Conservation (phyloP, 2,329 filamentous ascomycete species). For the Colletotrichum lini region DNA sequence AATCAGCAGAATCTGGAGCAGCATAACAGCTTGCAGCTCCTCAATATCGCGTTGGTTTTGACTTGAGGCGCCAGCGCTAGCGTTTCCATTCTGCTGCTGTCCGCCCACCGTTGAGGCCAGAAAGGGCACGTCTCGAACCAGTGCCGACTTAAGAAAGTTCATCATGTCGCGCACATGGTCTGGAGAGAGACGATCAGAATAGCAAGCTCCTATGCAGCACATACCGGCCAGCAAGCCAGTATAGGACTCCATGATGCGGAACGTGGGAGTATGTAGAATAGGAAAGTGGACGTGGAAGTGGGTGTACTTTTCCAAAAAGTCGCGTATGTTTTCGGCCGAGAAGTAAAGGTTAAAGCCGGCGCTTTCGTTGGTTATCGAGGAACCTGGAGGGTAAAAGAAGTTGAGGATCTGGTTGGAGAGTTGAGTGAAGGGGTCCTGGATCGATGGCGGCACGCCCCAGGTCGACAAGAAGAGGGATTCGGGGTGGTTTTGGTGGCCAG, state of each 20-base stretch:
- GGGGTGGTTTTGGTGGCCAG: constrained; percentile 55
- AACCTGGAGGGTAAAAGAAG: constrained; percentile 71
- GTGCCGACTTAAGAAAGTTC: constrained; percentile 71
- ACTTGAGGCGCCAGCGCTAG: constrained; percentile 32
- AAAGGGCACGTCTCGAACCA: constrained; percentile 70
- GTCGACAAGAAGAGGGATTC: constrained; percentile 65
- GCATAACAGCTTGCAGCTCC: constrained; percentile 76
- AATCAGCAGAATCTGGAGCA: constrained; percentile 73
- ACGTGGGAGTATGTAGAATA: constrained; percentile 79
- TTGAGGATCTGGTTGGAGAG: constrained; percentile 69
- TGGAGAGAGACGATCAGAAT: constrained; percentile 74
- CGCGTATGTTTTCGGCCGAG: constrained; percentile 77
- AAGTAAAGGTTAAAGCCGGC: constrained; percentile 72
- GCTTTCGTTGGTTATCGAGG: constrained; percentile 68
- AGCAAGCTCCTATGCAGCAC: constrained; percentile 82
- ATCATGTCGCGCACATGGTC: constrained; percentile 78
- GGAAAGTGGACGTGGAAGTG: constrained; percentile 83
- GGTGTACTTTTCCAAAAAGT: constrained; percentile 79
- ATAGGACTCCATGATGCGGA: constrained; percentile 76
- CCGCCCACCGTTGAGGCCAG: constrained; percentile 53
- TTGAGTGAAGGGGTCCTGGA: constrained; percentile 66
- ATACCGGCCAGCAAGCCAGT: constrained; percentile 78
- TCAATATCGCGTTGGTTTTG: constrained; percentile 64
- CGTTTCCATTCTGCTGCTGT: constrained; percentile 9
- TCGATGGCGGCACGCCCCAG: constrained; percentile 63